Percentiles rank a stretch among this genome's conserved stretches.
Conservation (phyloP, 306 rosid genomes). For the Phaseolus lunatus region DNA sequence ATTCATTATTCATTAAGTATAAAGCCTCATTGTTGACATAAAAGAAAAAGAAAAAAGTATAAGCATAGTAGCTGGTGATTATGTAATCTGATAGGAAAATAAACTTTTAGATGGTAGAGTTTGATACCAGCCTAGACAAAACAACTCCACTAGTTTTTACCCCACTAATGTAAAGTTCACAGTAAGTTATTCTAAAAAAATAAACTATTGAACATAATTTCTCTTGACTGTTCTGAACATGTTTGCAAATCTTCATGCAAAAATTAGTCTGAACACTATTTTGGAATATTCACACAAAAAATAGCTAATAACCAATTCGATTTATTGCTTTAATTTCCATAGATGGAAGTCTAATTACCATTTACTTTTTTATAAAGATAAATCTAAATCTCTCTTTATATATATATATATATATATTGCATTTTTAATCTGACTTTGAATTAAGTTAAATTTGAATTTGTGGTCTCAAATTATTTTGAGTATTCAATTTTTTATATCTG, state of each 20-base stretch:
- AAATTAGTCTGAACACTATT: neutral
- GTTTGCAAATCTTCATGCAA: too few species aligned
- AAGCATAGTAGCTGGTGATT: neutral
- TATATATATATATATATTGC: too few species aligned
- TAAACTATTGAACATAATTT: neutral
- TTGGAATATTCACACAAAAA: neutral
- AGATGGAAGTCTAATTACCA: too few species aligned
- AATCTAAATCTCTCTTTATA: too few species aligned
- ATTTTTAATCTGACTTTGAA: too few species aligned
- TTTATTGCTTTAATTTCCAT: neutral
- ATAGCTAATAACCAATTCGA: neutral
- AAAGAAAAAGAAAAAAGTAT: slow-evolving; percentile 28
- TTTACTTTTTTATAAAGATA: too few species aligned
- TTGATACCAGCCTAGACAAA: neutral
- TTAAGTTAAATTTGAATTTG: too few species aligned
- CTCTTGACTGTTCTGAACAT: too few species aligned
- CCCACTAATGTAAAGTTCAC: neutral
- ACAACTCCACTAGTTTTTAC: neutral
- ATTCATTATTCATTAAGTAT: slow-evolving; percentile 59
- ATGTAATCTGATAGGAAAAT: slow-evolving; percentile 14
- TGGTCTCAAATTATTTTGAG: too few species aligned
- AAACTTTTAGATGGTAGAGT: neutral
- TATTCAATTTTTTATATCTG: too few species aligned
- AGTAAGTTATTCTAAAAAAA: neutral
- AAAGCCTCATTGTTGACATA: neutral